Percentiles rank a stretch among this genome's conserved stretches.
Evolutionary conservation across 192 early-diverging fungal genomes (phyloP).

Genomic region (Entomortierella lignicola): DNA sequence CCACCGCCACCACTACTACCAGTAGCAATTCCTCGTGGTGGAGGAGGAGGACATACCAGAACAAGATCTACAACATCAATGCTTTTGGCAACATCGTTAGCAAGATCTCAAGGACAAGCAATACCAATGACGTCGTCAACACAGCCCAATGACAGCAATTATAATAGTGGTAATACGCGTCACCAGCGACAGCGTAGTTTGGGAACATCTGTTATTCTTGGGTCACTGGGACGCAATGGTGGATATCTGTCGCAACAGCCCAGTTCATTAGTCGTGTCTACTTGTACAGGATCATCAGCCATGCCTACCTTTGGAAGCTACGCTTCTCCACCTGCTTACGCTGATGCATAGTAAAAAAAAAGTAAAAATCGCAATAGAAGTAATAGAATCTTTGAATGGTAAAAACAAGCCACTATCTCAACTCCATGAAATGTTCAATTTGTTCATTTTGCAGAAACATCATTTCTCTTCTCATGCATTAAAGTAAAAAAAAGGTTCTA

Average conservation of each 20-base stretch:
- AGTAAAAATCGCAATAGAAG: not conserved
- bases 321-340: slow-evolving; percentile 36
- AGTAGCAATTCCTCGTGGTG: no score
- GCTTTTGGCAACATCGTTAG: slow-evolving; percentile 24
- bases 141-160: slow-evolving; percentile 2
- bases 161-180: not conserved
- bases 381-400: not conserved
- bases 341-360: slow-evolving; percentile 2
- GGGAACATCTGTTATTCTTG: slow-evolving; percentile 36
- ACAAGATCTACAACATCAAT: slow-evolving; percentile 19
- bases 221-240: slow-evolving; percentile 41
- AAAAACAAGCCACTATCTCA: not conserved
- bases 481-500: no score
- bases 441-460: no score
- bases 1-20: no score
- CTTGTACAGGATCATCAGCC: not conserved
- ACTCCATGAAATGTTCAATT: no score
- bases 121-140: no score
- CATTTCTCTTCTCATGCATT: no score
- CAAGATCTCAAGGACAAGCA: slow-evolving; percentile 13
- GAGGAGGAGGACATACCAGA: slow-evolving; percentile 10
- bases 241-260: slow-evolving; percentile 47
- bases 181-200: slow-evolving; percentile 33
- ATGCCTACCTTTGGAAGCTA: not conserved
- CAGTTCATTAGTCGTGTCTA: slow-evolving; percentile 10